phyloP scores from a whole-genome alignment of 306 rosid species.

The Trichosanthes cucumerina region DNA sequence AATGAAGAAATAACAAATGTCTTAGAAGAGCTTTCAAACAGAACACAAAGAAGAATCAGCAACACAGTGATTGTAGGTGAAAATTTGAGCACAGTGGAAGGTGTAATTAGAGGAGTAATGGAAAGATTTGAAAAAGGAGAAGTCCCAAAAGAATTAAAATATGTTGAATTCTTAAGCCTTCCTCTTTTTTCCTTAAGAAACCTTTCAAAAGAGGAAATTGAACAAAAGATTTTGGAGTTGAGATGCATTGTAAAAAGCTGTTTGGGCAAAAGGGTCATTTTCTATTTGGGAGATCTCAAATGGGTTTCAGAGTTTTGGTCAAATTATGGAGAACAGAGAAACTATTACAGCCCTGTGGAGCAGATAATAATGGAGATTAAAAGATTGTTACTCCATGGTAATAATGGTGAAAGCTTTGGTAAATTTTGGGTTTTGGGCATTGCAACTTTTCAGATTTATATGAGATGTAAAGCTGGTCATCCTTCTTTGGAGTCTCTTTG shows the following conservation, averaged over 20 bases:
- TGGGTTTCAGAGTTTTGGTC: constrained; percentile 80
- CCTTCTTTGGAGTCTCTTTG: constrained; percentile 69
- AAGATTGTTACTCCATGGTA: constrained; percentile 34
- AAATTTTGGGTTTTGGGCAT: constrained; percentile 64
- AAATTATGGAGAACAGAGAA: constrained; percentile 31
- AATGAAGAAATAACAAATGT: constrained; percentile 40
- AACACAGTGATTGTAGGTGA: constrained; percentile 66
- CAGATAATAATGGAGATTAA: constrained; percentile 63
- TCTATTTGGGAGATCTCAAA: constrained; percentile 67
- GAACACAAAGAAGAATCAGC: constrained; percentile 25
- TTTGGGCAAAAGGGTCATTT: constrained; percentile 58
- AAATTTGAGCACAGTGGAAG: constrained; percentile 30
- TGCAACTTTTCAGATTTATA: constrained; percentile 56
- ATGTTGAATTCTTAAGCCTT: constrained; percentile 50
- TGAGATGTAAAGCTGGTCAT: constrained; percentile 49
- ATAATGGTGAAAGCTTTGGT: constrained; percentile 31
- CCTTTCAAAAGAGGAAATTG: constrained; percentile 50
- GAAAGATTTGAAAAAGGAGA: constrained; percentile 54
- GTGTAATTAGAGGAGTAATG: constrained; percentile 46
- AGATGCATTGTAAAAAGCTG: constrained; percentile 52
- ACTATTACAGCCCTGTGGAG: constrained; percentile 40
- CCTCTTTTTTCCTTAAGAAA: constrained; percentile 50
- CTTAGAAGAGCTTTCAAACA: constrained; percentile 41
- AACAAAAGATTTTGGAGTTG: constrained; percentile 51
- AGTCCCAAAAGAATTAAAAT: constrained; percentile 33